phyloP scores from a whole-genome alignment of 768 basidiomycete species.

The Tylopilus sp. region DNA sequence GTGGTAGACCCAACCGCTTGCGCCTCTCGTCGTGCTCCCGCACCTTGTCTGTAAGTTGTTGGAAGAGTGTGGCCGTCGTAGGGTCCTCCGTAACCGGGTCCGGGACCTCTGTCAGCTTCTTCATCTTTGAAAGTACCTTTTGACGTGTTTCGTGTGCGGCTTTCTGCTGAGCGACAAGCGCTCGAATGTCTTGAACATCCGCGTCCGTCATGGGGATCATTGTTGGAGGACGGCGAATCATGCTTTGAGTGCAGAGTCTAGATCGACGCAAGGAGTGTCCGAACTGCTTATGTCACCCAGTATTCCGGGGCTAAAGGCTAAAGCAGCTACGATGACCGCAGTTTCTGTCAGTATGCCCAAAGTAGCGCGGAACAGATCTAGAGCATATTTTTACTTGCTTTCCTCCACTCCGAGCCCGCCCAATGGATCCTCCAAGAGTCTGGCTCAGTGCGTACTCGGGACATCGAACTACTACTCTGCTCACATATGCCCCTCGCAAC shows the following conservation, averaged over 20 bases:
- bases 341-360: too few relatives aligned
- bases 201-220: constrained; percentile 71
- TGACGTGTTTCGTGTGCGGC: constrained; percentile 40
- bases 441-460: constrained; percentile 6
- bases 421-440: constrained; percentile 4
- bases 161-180: constrained; percentile 51
- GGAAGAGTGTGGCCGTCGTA: constrained; percentile 9
- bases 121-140: constrained; percentile 42
- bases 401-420: too few relatives aligned
- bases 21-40: constrained; percentile 29
- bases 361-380: too few relatives aligned
- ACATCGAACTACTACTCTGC: not conserved
- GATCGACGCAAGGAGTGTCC: too few relatives aligned
- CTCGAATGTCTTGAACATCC: constrained; percentile 77
- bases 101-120: constrained; percentile 39
- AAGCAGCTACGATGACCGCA: too few relatives aligned
- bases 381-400: too few relatives aligned
- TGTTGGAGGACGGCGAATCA: constrained; percentile 79
- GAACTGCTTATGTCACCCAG: too few relatives aligned
- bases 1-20: constrained; percentile 26
- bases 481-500: not conserved
- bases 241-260: too few relatives aligned
- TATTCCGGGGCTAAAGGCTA: too few relatives aligned
- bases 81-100: constrained; percentile 11
- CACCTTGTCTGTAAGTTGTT: constrained; percentile 18